Conservation (phyloP, 192 early-diverging fungal genomes). For the Paraglomus occultum region DNA sequence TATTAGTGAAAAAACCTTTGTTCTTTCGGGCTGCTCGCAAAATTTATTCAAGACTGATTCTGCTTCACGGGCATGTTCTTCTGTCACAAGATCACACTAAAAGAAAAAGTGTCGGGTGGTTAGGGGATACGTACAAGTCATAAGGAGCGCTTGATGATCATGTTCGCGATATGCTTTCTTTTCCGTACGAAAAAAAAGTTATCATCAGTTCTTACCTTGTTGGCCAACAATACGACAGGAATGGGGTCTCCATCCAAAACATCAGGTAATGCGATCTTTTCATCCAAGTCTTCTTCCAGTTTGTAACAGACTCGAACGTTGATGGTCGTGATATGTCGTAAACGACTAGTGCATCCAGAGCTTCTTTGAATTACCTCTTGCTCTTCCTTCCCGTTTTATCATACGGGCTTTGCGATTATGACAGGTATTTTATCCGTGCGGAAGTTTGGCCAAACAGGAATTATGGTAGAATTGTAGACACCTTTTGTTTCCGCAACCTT, state of each 20-base stretch:
- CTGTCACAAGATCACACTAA: constrained; percentile 47
- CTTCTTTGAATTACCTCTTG: constrained; percentile 39
- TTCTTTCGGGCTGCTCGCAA: no score
- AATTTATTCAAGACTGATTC: constrained; percentile 46
- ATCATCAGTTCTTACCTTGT: constrained; percentile 49
- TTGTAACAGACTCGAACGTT: constrained; percentile 54
- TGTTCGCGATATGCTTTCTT: neutral
- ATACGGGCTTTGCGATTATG: neutral
- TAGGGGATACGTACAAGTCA: neutral
- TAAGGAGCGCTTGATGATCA: neutral
- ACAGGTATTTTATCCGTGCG: neutral
- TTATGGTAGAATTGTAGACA: neutral
- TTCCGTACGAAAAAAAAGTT: neutral
- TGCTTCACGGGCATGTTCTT: constrained; percentile 32
- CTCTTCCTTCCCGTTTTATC: neutral
- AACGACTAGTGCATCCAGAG: constrained; percentile 55
- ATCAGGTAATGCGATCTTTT: constrained; percentile 52
- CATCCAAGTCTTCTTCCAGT: constrained; percentile 61
- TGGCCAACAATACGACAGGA: constrained; percentile 53
- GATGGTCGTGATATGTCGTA: constrained; percentile 57
- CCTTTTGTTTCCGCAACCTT: neutral
- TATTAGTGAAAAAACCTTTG: no score
- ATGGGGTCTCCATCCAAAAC: constrained; percentile 50
- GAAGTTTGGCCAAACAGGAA: neutral
- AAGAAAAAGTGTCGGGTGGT: neutral